phyloP scores from a whole-genome alignment of 2,329 filamentous ascomycete genomes.

The Aureobasidium sp. region DNA sequence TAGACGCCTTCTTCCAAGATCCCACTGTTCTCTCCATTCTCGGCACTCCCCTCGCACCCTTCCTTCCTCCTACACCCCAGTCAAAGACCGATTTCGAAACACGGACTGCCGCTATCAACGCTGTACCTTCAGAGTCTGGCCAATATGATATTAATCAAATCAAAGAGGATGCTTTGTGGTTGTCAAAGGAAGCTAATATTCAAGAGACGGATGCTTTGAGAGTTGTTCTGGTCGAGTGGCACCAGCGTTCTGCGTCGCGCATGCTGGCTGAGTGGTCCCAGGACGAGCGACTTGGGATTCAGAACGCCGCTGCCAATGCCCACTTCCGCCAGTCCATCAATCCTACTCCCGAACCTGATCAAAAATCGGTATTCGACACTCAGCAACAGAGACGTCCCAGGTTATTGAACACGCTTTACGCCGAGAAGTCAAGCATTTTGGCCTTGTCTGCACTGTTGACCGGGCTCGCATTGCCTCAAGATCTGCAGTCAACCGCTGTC shows the following conservation, averaged over 20 bases:
- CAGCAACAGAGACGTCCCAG: conserved; percentile 11
- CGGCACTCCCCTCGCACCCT: conserved; percentile 61
- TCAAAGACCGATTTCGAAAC: conserved; percentile 70
- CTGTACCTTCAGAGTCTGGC: conserved; percentile 59
- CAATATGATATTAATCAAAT: conserved; percentile 69
- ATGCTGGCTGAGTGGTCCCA: conserved; percentile 64
- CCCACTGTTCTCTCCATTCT: conserved; percentile 62
- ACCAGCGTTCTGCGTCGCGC: conserved; percentile 66
- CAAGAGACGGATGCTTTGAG: conserved; percentile 78
- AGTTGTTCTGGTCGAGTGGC: conserved; percentile 74
- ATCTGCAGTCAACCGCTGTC: conserved; percentile 1
- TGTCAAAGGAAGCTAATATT: conserved; percentile 69
- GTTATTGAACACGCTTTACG: neutral
- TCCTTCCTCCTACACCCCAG: conserved; percentile 54
- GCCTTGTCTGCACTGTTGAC: conserved; percentile 3
- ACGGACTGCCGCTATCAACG: conserved; percentile 79
- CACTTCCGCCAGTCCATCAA: conserved; percentile 32
- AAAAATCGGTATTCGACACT: conserved; percentile 6
- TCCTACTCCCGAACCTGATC: neutral
- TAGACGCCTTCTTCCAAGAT: conserved; percentile 66
- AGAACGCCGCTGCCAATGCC: conserved; percentile 63
- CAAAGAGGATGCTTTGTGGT: conserved; percentile 79
- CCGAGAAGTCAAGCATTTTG: conserved; percentile 7
- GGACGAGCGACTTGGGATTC: conserved; percentile 69
- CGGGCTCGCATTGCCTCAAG: conserved; percentile 4